Conservation (phyloP, 2,329 filamentous ascomycete species). For the Emmonsiellopsis sp. region DNA sequence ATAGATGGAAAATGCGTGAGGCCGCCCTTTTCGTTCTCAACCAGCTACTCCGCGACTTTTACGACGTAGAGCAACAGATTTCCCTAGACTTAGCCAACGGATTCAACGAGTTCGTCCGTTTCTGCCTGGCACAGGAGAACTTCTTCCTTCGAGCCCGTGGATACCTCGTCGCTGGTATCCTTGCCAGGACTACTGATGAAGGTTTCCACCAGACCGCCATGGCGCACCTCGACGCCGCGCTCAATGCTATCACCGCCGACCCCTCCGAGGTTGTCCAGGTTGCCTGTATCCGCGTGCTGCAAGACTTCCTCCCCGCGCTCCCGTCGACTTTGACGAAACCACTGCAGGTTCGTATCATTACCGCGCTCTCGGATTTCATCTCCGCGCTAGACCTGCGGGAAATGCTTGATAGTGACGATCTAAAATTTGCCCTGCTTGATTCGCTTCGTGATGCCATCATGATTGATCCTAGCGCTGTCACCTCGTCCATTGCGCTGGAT, state of each 20-base stretch:
- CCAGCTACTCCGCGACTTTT: slow-evolving; percentile 72
- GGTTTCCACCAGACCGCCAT: slow-evolving; percentile 35
- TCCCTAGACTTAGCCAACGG: slow-evolving; percentile 58
- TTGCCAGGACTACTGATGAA: slow-evolving; percentile 59
- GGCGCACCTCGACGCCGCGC: slow-evolving; percentile 46
- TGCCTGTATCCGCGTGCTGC: slow-evolving; percentile 77
- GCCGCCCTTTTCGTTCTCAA: slow-evolving; percentile 77
- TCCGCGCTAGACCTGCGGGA: slow-evolving; percentile 71
- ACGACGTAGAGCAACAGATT: slow-evolving; percentile 66
- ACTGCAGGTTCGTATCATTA: slow-evolving; percentile 53
- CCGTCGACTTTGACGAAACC: slow-evolving; percentile 41
- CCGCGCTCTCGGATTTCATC: slow-evolving; percentile 61
- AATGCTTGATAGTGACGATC: slow-evolving; percentile 78
- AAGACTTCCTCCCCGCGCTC: slow-evolving; percentile 53
- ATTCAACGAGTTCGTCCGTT: slow-evolving; percentile 72
- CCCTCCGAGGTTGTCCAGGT: slow-evolving; percentile 83
- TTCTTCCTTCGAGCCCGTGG: slow-evolving; percentile 77
- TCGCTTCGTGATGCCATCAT: slow-evolving; percentile 74
- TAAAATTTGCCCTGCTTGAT: slow-evolving; percentile 82
- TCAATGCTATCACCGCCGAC: slow-evolving; percentile 67
- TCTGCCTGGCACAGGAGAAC: slow-evolving; percentile 60
- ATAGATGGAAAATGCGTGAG: slow-evolving; percentile 61
- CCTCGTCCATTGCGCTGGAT: slow-evolving; percentile 62
- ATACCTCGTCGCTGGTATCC: slow-evolving; percentile 71
- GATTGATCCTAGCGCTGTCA: slow-evolving; percentile 64